Evolutionary conservation across 495 filamentous ascomycete genomes (phyloP), one percentile per base, ranked within the genome.

Genomic region (Trichoderma gamsii): DNA sequence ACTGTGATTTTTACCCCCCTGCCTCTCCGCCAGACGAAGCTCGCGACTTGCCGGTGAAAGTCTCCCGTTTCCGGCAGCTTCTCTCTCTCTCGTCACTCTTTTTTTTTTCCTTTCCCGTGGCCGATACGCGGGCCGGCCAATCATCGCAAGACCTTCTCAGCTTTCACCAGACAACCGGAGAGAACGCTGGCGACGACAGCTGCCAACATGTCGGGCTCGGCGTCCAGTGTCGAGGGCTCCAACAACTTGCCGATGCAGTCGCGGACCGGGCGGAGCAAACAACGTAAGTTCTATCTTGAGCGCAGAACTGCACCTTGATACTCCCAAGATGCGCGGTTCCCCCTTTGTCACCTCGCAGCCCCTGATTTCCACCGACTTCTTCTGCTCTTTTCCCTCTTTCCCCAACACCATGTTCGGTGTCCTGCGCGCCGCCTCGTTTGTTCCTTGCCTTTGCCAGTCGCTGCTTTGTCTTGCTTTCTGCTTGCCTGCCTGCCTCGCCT

Each of bases 171-270:
- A 25, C 21, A 49, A 52, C 49, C 44, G 4, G n/a, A 16, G 44
- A 52, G 56, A 13, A 32, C 56, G 25, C 16, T 61, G 56, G 27
- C 56, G 16, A 32, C 56, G 56, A 32, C 56, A 32, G 23, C 25
- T 29, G 9, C 27, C 9, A 21, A 29, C 4, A 61, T 61, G 56
- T 61, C 56, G 25, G 56, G 56, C 56, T 61, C 56, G 25, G 56
- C 25, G 11, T 82, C 86, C 69, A 74, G 70, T 64, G 69, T 72
- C 51, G 74, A 64, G 63, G 68, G 69, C 25, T 66, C 66, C 49
- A 83, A 82, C 73, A 83, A 77, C 78, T 88, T 88, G 66, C 82
- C 87, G 41, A 92, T 92, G 88, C 87, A 92, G 83, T 87, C 89
- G 72, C 89, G 90, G 67, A 86, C 85, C 68, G 90, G 90, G 71